phyloP scores from a whole-genome alignment of 306 rosid genomes.

The Corylus avellana region DNA sequence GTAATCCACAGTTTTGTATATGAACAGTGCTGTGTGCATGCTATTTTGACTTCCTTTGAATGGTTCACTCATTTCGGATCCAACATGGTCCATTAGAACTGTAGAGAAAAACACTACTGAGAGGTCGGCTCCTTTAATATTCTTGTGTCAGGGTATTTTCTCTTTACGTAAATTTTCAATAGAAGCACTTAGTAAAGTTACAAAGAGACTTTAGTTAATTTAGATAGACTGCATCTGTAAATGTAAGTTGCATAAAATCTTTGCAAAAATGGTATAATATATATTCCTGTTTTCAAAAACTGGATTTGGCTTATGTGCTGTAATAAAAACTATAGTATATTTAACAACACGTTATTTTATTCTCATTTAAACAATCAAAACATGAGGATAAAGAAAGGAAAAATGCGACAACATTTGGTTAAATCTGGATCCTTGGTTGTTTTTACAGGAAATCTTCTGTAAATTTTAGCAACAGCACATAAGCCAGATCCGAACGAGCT shows the following conservation, averaged over 20 bases:
- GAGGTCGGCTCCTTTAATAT: not conserved
- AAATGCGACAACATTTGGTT: too few species aligned
- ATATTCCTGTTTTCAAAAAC: not conserved
- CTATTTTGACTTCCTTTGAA: slow-evolving; percentile 14
- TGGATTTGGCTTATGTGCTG: too few species aligned
- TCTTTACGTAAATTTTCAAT: not conserved
- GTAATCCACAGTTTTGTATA: slow-evolving; percentile 37
- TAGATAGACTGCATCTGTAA: not conserved
- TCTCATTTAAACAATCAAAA: too few species aligned
- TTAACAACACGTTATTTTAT: too few species aligned
- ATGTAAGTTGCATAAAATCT: not conserved
- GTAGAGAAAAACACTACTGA: not conserved
- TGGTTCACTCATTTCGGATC: not conserved
- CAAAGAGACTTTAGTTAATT: not conserved
- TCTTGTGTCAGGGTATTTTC: not conserved
- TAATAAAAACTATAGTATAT: too few species aligned
- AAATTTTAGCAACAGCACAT: too few species aligned
- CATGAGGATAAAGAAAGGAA: too few species aligned
- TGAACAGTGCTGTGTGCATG: slow-evolving; percentile 14
- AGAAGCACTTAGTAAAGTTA: not conserved
- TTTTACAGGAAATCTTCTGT: too few species aligned
- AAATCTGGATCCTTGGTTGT: too few species aligned
- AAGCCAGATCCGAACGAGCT: not conserved
- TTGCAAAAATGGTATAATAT: not conserved
- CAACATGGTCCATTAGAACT: not conserved